phyloP scores from a whole-genome alignment of 352 stramenopile species.

The Elongisporangium anandrum region DNA sequence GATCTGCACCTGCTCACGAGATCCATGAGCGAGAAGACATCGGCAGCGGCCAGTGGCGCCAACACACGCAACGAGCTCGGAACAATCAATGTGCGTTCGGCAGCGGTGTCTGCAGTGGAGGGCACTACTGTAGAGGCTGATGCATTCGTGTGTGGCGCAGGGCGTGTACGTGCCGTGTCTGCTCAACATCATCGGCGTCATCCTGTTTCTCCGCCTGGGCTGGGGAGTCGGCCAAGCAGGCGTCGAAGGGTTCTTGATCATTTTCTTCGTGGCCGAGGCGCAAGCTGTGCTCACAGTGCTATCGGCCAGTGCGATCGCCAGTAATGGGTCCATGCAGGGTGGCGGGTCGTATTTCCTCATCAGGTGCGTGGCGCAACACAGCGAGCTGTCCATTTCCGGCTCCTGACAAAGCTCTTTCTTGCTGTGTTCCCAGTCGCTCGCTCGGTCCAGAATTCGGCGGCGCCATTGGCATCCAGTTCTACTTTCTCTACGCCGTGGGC shows the following conservation, averaged over 20 bases:
- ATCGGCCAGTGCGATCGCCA: slow-evolving; percentile 79
- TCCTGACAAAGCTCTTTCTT: slow-evolving; percentile 9
- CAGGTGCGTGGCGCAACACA: slow-evolving; percentile 12
- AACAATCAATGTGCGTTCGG: slow-evolving; percentile 31
- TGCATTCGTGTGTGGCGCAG: slow-evolving; percentile 6
- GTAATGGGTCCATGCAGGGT: slow-evolving; percentile 79
- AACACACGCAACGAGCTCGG: slow-evolving; percentile 27
- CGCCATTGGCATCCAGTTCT: slow-evolving; percentile 89
- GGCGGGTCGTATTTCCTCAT: slow-evolving; percentile 65
- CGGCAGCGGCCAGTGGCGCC: not conserved
- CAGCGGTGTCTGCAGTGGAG: too few species aligned
- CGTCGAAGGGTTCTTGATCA: slow-evolving; percentile 63
- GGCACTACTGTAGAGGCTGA: too few species aligned
- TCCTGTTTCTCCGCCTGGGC: slow-evolving; percentile 85
- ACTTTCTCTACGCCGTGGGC: slow-evolving; percentile 72
- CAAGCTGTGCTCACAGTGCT: slow-evolving; percentile 75
- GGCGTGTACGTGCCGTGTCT: slow-evolving; percentile 87
- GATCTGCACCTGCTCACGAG: slow-evolving; percentile 30
- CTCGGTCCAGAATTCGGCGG: slow-evolving; percentile 84
- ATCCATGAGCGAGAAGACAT: slow-evolving; percentile 3
- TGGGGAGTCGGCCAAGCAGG: slow-evolving; percentile 85
- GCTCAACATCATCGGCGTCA: slow-evolving; percentile 89
- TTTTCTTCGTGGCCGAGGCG: slow-evolving; percentile 59
- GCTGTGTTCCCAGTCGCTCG: slow-evolving; percentile 43
- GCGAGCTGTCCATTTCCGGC: not conserved